Evolutionary conservation across 1,284 basidiomycete genomes (phyloP), one percentile per base, ranked within the genome.

Genomic region (Chondrostereum purpureum): DNA sequence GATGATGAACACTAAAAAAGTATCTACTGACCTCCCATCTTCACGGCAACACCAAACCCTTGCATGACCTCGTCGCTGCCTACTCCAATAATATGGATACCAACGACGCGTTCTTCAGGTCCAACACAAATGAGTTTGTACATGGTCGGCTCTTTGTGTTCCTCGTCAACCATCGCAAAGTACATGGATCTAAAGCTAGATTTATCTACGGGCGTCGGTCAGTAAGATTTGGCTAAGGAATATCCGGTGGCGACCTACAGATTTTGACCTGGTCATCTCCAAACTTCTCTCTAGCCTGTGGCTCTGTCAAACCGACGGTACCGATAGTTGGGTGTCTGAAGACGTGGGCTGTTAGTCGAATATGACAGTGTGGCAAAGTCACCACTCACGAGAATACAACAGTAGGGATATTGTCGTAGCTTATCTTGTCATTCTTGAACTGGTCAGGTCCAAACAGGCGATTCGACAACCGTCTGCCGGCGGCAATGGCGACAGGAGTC

Each of bases 401-500:
- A 36, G 83, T 88, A 3, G 96, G 88, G 52, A 99, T 93, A 63
- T 97, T 81, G 37, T 86, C 77, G 63, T 99, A 99, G 59, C 75
- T 77, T 51, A 98, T 75, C 65, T 93, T 91, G 59, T 97, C 89
- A 47, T 87, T 64, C 70, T 88, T 91, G 73, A 78, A 92, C 64
- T 89, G 72, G 44, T 80, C 75, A 0, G 82, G 81, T 8, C 95
- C 96, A 61, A 92, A 99, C 43, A 99, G 68, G 42, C 96, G 73
- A 70, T 98, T 99, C 42, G 84, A 77, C 33, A 98, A 69, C 50
- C 92, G 73, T 47, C 95, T 74, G 18, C 93, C 95, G 4, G 96
- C 96, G 40, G 95, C 95, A 50, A 99, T 96, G 17, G 95, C 96
- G 4, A 99, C 96, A n/a, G 96, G 95, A 1, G 95, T 99, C 50